These are phyloP conservation scores for Botryotinia calthae DNA, from an alignment of 2,329 filamentous ascomycete species.

Conservation along the genomic window DNA sequence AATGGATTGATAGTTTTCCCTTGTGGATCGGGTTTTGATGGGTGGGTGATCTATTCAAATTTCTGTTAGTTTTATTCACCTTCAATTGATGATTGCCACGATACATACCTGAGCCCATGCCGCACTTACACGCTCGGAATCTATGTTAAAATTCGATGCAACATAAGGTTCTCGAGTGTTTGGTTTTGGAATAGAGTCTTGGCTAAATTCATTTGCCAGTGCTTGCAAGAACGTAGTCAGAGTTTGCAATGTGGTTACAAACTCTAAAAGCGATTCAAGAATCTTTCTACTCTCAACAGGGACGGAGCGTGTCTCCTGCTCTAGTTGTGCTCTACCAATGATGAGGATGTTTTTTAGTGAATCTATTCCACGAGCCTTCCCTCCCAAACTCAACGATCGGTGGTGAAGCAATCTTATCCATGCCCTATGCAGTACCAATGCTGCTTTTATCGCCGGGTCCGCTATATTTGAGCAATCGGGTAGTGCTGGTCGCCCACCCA, in stretches of 20 bases:
- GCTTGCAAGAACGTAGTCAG: constrained; percentile 2
- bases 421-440: constrained; percentile 25
- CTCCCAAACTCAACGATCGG: constrained; percentile 20
- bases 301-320: constrained; percentile 13
- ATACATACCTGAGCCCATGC: constrained; percentile 10
- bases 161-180: not conserved
- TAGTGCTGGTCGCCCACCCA: not conserved
- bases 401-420: constrained; percentile 26
- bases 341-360: constrained; percentile 16
- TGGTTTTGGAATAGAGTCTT: not conserved
- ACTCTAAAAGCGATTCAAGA: not conserved
- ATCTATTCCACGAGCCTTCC: not conserved
- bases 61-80: not conserved
- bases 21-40: not conserved
- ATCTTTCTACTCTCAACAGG: not conserved
- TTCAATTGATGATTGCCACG: not conserved
- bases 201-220: constrained; percentile 5
- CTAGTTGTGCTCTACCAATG: constrained; percentile 10
- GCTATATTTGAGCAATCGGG: constrained; percentile 20
- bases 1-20: not conserved
- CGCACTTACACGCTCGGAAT: constrained; percentile 7
- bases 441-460: not conserved
- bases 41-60: constrained; percentile 6
- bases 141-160: constrained; percentile 6
- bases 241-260: not conserved